Conservation (phyloP, 148 eudicot genomes). For the Camellia sinensis region DNA sequence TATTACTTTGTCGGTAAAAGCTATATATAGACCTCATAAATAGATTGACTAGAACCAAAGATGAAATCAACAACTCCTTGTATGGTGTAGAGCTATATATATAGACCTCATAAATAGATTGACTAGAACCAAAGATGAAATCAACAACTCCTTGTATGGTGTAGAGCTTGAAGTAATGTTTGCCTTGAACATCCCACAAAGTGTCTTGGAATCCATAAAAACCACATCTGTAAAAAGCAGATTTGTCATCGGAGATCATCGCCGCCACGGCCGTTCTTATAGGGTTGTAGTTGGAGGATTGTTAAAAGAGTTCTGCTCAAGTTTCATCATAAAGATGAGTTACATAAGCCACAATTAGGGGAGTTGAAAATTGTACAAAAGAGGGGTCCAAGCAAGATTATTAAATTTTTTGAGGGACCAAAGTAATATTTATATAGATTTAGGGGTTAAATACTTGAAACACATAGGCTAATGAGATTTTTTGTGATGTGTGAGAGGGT, state of each 20-base stretch:
- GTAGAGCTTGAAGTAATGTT: conserved; percentile 51
- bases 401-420: not conserved
- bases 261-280: conserved; percentile 46
- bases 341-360: not conserved
- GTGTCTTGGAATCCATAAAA: conserved; percentile 58
- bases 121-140: conserved; percentile 58
- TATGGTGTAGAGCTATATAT: no score
- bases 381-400: not conserved
- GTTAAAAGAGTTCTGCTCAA: conserved; percentile 31
- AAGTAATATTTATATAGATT: not conserved
- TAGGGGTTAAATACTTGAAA: not conserved
- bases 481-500: no score
- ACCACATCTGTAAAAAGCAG: conserved; percentile 45
- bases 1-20: no score
- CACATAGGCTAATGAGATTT: not conserved
- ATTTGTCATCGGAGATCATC: conserved; percentile 43
- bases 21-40: conserved; percentile 43
- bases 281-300: conserved; percentile 22
- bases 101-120: conserved; percentile 57
- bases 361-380: not conserved
- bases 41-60: conserved; percentile 51
- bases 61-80: conserved; percentile 65
- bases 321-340: not conserved
- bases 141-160: conserved; percentile 57
- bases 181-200: conserved; percentile 48